Base-by-base conservation (phyloP, 2,329 filamentous ascomycete species). In the Hymenoscyphus infarciens region DNA sequence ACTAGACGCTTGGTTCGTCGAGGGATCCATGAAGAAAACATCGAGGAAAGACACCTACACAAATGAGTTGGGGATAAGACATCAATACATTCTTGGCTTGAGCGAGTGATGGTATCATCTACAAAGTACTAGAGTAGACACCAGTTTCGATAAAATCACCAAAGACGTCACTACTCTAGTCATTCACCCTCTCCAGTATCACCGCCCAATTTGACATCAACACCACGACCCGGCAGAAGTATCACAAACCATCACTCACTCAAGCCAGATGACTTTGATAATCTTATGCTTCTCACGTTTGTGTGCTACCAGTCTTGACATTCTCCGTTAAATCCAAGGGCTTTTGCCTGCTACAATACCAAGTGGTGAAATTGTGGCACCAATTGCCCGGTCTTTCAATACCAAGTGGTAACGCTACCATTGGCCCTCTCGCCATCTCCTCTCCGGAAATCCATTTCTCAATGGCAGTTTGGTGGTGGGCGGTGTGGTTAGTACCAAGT, bases 401-500 rank as follows among this genome's bases (percentile, higher is more conserved):
- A 52, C 45, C 45, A 22, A 52, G 45, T 52, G 45, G 19, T 52
- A 5, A 25, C 19, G 22, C 19, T 22, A 52, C 25, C 45, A 52
- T 52, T 52, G 2, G 45, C 45, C 19, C 19, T 52, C 22, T 52
- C 45, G 45, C 45, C 19, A 52, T 52, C 45, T 25, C 19, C 45
- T 22, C 11, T 13, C 15, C 15, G 45, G 19, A 52, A 52, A 52
- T 5, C 11, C 25, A 11, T 1, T 19, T 52, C 13, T 22, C 45
- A 52, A 25, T 25, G 19, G 45, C 19, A 25, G 45, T 52, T 52
- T 52, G 45, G 45, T 52, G 45, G 45, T 52, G 59, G 56, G 60
- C 63, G 63, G 63, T 62, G 57, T 54, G 59, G 57, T 38, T 52
- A 52, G 19, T 22, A 52, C 45, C 19, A 52, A 52, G 4, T 7